phyloP scores from a whole-genome alignment of 441 rosid genomes.

The Pelargonium citronellum region DNA sequence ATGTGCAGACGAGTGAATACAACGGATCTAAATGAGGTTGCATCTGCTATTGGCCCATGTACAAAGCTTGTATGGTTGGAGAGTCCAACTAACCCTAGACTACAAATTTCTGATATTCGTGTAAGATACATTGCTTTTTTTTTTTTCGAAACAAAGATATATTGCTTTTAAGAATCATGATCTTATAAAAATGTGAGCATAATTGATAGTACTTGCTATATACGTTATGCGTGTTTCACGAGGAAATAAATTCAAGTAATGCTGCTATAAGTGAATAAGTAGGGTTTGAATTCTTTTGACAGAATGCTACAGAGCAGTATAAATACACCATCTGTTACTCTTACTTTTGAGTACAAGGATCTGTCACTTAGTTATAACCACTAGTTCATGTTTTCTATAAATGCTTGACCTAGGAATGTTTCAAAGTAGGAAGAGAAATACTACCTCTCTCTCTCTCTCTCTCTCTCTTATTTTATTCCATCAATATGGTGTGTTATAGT shows the following conservation, averaged over 20 bases:
- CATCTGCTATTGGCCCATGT: slow-evolving; percentile 63
- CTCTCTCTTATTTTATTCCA: neutral
- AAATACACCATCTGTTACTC: neutral
- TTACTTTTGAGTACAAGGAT: neutral
- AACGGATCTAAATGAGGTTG: slow-evolving; percentile 59
- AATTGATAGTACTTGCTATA: neutral
- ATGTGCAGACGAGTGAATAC: slow-evolving; percentile 65
- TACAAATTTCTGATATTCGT: slow-evolving; percentile 74
- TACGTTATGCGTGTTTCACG: neutral
- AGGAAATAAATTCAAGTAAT: neutral
- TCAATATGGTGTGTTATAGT: neutral
- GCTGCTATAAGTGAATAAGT: neutral
- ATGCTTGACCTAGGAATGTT: no score
- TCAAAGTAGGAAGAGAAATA: neutral
- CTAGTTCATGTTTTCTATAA: no score
- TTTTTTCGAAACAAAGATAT: no score
- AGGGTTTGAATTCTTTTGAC: neutral
- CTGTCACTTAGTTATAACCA: neutral
- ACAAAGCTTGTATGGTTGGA: slow-evolving; percentile 95
- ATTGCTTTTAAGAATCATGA: slow-evolving; percentile 11
- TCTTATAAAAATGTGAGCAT: neutral
- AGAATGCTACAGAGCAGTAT: neutral
- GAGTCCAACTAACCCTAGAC: slow-evolving; percentile 93
- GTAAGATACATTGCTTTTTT: no score
- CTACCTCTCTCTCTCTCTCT: neutral